These are phyloP conservation scores for Lichtheimia ramosa DNA, from an alignment of 371 early-diverging fungal genomes.

Conservation along the genomic window DNA sequence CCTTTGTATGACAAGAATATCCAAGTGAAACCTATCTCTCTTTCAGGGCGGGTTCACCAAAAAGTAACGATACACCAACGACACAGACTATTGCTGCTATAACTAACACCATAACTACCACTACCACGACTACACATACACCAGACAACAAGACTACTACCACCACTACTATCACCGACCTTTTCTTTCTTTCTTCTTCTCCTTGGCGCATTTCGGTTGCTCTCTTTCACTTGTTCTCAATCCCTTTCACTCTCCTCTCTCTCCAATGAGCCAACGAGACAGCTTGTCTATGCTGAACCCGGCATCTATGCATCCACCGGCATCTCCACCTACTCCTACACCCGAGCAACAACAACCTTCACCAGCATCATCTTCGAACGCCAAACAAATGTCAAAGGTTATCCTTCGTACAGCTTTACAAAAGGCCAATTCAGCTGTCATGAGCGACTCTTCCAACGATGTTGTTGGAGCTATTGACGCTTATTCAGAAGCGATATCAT, in stretches of 20 bases:
- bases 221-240: background rate
- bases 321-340: conserved; percentile 18
- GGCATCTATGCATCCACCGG: conserved; percentile 8
- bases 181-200: background rate
- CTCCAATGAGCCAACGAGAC: conserved; percentile 4
- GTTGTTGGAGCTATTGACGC: conserved; percentile 44
- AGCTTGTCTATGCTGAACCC: conserved; percentile 1
- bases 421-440: conserved; percentile 48
- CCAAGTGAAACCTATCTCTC: conserved; percentile 4
- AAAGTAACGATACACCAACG: background rate
- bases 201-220: background rate
- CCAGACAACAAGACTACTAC: too few relatives aligned
- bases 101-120: background rate
- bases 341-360: conserved; percentile 13
- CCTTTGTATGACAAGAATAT: conserved; percentile 11
- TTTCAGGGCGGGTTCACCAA: conserved; percentile 8
- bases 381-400: conserved; percentile 38
- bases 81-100: background rate
- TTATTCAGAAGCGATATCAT: conserved; percentile 44
- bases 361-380: conserved; percentile 12
- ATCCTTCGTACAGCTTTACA: conserved; percentile 45
- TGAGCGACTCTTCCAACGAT: conserved; percentile 46
- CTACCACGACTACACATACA: too few relatives aligned
- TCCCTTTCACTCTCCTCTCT: background rate
- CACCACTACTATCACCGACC: too few relatives aligned